These are phyloP conservation scores for Pseudotsuga menziesii DNA, from an alignment of 75 land plant species.

Conservation along the genomic window DNA sequence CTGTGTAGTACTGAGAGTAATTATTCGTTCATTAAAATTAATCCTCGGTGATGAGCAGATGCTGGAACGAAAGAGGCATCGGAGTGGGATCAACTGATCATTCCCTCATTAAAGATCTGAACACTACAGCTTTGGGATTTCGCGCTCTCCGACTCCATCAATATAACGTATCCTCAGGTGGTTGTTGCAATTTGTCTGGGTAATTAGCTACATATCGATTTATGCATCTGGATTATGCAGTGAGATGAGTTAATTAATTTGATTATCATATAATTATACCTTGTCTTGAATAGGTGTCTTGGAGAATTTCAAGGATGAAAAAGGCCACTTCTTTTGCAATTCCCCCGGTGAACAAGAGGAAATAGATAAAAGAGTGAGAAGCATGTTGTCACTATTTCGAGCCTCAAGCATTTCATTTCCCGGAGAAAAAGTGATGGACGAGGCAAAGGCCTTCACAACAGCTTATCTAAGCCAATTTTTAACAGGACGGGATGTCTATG, in stretches of 20 bases:
- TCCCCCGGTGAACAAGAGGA: not conserved
- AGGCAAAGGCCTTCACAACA: conserved; percentile 16
- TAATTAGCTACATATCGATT: too few species aligned
- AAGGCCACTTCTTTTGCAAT: not conserved
- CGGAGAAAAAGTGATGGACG: conserved; percentile 16
- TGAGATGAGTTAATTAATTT: too few species aligned
- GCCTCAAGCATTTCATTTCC: conserved; percentile 22
- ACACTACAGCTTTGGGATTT: conserved; percentile 42
- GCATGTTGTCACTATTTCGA: conserved; percentile 15
- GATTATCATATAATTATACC: too few species aligned
- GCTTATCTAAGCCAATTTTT: conserved; percentile 3
- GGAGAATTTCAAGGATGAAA: conserved; percentile 9
- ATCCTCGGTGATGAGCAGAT: not conserved
- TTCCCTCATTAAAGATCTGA: conserved; percentile 13
- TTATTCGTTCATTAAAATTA: not conserved
- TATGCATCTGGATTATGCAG: too few species aligned
- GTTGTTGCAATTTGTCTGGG: not conserved
- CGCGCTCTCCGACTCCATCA: conserved; percentile 57
- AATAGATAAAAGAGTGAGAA: conserved; percentile 7
- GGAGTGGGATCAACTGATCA: not conserved
- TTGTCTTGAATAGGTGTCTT: conserved; percentile 30
- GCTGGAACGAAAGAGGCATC: not conserved
- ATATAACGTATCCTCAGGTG: conserved; percentile 41
- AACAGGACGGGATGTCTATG: not conserved
- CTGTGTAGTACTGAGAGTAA: not conserved